Evolutionary conservation across 176 grass and related monocot species (phyloP).

Genomic region (Oryza brachyantha): DNA sequence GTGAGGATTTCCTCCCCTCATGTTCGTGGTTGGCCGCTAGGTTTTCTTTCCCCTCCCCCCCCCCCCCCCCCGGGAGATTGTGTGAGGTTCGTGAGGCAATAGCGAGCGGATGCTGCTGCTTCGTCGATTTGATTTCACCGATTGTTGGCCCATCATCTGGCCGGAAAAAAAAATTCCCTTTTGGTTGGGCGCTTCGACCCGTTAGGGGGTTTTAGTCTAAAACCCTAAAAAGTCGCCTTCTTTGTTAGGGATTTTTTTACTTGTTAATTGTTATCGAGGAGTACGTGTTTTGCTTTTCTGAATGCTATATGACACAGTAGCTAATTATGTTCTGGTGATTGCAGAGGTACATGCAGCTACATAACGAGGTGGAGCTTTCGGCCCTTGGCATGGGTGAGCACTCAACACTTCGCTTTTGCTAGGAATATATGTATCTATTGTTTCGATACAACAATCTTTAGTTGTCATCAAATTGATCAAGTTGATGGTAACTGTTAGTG

Average conservation of each 20-base stretch:
- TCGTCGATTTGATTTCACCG: background rate
- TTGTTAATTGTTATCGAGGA: background rate
- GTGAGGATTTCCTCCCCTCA: background rate
- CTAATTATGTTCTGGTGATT: slow-evolving; percentile 29
- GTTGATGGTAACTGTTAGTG: background rate
- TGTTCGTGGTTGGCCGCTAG: background rate
- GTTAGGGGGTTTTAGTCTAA: background rate
- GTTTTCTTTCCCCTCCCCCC: background rate
- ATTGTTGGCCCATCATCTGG: background rate
- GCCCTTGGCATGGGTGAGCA: slow-evolving; percentile 93
- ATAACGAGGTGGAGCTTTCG: slow-evolving; percentile 90
- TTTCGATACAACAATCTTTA: background rate
- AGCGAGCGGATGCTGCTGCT: background rate
- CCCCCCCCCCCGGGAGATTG: too few species aligned
- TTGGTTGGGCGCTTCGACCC: background rate
- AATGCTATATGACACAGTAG: too few species aligned
- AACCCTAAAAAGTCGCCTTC: background rate
- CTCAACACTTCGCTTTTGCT: background rate
- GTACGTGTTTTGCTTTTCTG: background rate
- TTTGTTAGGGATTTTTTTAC: background rate
- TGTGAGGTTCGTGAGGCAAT: background rate
- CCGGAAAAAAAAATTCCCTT: background rate
- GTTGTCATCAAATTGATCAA: background rate
- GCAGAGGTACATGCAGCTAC: slow-evolving; percentile 96
- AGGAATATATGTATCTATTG: background rate